These are phyloP conservation scores for Marvania coccoides DNA, from an alignment of 139 green algal genomes.

Conservation along the genomic window DNA sequence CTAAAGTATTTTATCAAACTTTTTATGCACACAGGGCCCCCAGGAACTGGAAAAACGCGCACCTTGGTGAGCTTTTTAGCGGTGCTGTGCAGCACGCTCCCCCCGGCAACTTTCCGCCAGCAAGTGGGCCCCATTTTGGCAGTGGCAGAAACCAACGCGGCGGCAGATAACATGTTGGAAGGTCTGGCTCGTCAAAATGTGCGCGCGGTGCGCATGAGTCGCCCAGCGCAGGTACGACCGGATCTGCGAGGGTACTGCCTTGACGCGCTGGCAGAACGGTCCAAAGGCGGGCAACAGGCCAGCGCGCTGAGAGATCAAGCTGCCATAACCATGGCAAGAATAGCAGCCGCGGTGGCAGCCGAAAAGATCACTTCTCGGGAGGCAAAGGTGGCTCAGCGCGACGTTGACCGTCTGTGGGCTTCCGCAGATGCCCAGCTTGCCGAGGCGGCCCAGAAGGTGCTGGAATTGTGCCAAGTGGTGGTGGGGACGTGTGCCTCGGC, in stretches of 20 bases:
- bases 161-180: constrained; percentile 86
- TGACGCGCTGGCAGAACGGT: constrained; percentile 50
- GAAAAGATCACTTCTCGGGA: neutral
- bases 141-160: constrained; percentile 72
- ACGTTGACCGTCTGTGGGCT: constrained; percentile 1
- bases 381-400: neutral
- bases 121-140: constrained; percentile 46
- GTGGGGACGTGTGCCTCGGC: constrained; percentile 50
- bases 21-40: constrained; percentile 68
- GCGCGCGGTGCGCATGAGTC: constrained; percentile 67
- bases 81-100: constrained; percentile 24
- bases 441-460: constrained; percentile 23
- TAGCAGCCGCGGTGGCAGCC: neutral
- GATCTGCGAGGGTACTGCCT: constrained; percentile 43
- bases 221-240: constrained; percentile 25
- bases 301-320: constrained; percentile 21
- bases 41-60: constrained; percentile 79
- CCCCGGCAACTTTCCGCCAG: neutral
- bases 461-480: constrained; percentile 53
- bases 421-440: constrained; percentile 19
- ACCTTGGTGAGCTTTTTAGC: constrained; percentile 68
- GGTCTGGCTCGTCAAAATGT: constrained; percentile 53
- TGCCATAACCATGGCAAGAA: too few relatives aligned
- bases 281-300: constrained; percentile 26
- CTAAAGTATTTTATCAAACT: too few relatives aligned